phyloP scores from a whole-genome alignment of 257 asterid genomes.

The Misopates orontium region DNA sequence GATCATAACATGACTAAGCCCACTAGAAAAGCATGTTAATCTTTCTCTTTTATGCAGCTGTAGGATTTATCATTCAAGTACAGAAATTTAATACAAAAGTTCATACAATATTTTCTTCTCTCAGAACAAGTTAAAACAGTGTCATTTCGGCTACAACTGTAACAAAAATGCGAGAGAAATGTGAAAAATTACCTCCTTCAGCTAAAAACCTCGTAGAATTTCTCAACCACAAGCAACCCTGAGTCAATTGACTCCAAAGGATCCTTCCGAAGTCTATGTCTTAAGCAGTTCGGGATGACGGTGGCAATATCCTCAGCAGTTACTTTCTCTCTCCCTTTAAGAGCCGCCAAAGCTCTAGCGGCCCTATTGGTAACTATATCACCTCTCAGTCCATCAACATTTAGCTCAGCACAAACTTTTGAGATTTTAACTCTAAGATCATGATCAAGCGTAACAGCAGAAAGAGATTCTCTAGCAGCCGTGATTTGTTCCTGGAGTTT shows the following conservation, averaged over 20 bases:
- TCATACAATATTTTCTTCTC: not conserved
- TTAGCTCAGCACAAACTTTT: slow-evolving; percentile 79
- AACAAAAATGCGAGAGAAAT: slow-evolving; percentile 18
- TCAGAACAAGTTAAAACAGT: not conserved
- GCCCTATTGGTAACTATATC: slow-evolving; percentile 90
- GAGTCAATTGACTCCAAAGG: slow-evolving; percentile 95
- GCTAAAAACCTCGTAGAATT: slow-evolving; percentile 76
- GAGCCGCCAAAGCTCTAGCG: slow-evolving; percentile 85
- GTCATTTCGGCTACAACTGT: slow-evolving; percentile 7
- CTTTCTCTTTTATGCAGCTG: slow-evolving; percentile 15
- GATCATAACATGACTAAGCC: not conserved
- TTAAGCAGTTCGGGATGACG: slow-evolving; percentile 86
- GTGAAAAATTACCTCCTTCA: slow-evolving; percentile 34
- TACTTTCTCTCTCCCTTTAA: slow-evolving; percentile 78
- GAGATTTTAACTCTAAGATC: slow-evolving; percentile 85
- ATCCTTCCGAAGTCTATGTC: slow-evolving; percentile 91
- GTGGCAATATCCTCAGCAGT: slow-evolving; percentile 80
- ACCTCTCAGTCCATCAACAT: slow-evolving; percentile 91
- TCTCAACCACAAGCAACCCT: slow-evolving; percentile 83
- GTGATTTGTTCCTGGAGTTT: slow-evolving; percentile 75
- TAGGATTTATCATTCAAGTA: slow-evolving; percentile 4
- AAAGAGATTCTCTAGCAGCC: slow-evolving; percentile 57
- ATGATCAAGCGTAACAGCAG: slow-evolving; percentile 65
- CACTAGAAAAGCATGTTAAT: slow-evolving; percentile 4
- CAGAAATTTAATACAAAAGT: slow-evolving; percentile 17